These are phyloP conservation scores for Corylus avellana DNA, from an alignment of 306 rosid species.

Conservation along the genomic window DNA sequence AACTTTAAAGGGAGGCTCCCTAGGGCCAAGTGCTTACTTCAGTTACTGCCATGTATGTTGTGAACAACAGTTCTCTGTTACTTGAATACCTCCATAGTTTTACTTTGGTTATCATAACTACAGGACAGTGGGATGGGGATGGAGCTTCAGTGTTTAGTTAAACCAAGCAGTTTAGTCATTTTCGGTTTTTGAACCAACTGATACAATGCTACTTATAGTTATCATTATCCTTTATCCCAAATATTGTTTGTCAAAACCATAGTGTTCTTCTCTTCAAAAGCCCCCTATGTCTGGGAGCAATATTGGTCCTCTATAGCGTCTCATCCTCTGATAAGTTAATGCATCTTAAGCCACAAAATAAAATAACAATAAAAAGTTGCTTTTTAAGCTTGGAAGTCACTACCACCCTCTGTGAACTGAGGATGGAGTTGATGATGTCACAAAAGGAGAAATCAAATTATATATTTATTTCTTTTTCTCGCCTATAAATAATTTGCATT, in stretches of 20 bases:
- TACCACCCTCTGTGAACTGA: background rate
- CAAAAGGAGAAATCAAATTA: background rate
- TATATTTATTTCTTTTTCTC: background rate
- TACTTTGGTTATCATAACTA: background rate
- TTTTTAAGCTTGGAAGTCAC: too few relatives aligned
- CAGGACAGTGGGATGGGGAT: background rate
- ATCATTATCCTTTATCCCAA: background rate
- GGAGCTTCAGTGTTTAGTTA: background rate
- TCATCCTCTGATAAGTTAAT: background rate
- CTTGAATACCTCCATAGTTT: background rate
- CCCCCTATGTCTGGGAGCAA: background rate
- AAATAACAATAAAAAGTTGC: too few relatives aligned
- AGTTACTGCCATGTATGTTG: background rate
- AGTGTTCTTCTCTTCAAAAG: background rate
- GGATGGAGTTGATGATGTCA: background rate
- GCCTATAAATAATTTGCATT: background rate
- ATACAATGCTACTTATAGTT: background rate
- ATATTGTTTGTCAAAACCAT: background rate
- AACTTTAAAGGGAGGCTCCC: background rate
- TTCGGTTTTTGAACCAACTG: background rate
- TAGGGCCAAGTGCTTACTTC: too few relatives aligned
- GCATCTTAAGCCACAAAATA: background rate
- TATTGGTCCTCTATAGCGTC: background rate
- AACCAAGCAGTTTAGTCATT: background rate
- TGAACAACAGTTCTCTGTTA: background rate